Conservation (phyloP, 1,284 basidiomycete genomes). For the Bondarzewia mesenterica region DNA sequence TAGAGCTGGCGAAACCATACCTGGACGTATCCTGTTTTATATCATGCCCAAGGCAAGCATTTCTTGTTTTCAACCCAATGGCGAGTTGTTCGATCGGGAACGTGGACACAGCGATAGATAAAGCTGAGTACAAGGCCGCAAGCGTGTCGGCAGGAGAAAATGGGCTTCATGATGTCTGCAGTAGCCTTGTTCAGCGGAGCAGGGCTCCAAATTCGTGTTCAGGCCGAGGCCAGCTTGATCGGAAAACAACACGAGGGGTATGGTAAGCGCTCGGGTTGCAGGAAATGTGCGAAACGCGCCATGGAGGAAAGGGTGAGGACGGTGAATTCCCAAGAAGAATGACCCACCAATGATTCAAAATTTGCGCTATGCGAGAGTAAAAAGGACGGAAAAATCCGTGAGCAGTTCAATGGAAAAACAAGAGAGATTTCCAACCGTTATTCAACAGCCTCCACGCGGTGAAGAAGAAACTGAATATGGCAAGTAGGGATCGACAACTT, state of each 20-base stretch:
- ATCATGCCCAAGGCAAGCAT: constrained; percentile 23
- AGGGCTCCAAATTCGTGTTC: constrained; percentile 47
- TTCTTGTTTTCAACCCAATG: constrained; percentile 43
- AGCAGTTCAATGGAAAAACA: constrained; percentile 19
- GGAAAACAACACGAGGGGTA: constrained; percentile 51
- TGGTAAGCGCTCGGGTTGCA: constrained; percentile 35
- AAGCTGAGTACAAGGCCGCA: constrained; percentile 51
- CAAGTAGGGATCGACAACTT: constrained; percentile 41
- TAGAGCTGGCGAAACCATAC: constrained; percentile 20
- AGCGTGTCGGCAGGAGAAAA: constrained; percentile 65
- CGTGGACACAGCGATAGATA: constrained; percentile 67
- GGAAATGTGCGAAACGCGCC: constrained; percentile 11
- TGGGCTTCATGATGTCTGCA: constrained; percentile 44
- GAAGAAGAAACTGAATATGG: constrained; percentile 38
- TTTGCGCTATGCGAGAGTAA: constrained; percentile 19
- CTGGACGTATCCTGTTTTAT: constrained; percentile 25
- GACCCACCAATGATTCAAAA: background rate
- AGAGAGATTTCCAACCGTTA: constrained; percentile 19
- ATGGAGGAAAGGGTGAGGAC: constrained; percentile 23
- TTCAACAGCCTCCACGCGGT: constrained; percentile 29
- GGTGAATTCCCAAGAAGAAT: constrained; percentile 1
- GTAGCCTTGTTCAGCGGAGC: constrained; percentile 61
- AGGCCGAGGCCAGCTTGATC: constrained; percentile 52
- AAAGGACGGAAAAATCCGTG: constrained; percentile 28
- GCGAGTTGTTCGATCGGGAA: constrained; percentile 60